phyloP scores from a whole-genome alignment of 192 early-diverging fungal species.

The Podila verticillata region DNA sequence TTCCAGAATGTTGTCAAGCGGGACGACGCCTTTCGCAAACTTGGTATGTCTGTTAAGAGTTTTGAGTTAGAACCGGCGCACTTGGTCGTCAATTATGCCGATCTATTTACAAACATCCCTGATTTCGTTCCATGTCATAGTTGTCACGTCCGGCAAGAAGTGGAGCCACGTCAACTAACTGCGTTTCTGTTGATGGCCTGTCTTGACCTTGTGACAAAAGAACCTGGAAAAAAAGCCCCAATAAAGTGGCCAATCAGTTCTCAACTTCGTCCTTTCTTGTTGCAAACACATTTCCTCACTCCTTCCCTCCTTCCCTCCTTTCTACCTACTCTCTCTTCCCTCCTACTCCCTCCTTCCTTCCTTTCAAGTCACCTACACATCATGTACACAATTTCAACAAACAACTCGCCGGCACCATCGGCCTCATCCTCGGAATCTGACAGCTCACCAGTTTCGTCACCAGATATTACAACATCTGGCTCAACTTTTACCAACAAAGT shows the following conservation, averaged over 20 bases:
- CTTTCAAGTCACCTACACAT: neutral
- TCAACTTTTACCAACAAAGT: neutral
- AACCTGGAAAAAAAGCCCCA: no score
- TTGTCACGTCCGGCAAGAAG: slow-evolving; percentile 42
- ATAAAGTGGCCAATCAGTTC: no score
- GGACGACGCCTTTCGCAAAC: slow-evolving; percentile 49
- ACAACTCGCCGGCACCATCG: neutral
- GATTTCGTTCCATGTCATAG: neutral
- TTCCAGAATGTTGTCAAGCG: slow-evolving; percentile 49
- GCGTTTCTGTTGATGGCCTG: neutral
- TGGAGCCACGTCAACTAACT: slow-evolving; percentile 27
- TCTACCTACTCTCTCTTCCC: neutral
- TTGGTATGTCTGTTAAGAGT: neutral
- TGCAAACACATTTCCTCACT: neutral
- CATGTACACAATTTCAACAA: neutral
- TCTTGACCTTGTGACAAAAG: no score
- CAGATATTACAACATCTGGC: neutral
- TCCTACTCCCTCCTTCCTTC: no score
- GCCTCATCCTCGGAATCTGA: neutral
- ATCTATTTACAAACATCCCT: neutral
- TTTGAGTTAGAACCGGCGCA: no score
- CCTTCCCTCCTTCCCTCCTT: neutral
- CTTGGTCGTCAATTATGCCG: no score
- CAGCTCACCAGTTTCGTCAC: neutral
- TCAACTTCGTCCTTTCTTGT: neutral